Conservation (phyloP, 306 rosid genomes). For the Vicia villosa region DNA sequence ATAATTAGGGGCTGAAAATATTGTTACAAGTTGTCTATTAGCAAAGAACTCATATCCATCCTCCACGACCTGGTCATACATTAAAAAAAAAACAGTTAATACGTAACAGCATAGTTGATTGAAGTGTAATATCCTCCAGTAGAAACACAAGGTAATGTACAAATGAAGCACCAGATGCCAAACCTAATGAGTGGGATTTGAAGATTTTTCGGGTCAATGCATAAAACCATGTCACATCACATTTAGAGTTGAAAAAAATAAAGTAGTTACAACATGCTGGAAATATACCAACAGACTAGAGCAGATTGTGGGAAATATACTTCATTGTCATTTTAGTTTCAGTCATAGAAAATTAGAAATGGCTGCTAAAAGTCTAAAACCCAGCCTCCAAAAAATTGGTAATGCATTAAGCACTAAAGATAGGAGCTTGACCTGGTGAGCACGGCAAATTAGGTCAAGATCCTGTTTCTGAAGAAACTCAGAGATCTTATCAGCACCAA, state of each 20-base stretch:
- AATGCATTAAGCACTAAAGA: constrained; percentile 27
- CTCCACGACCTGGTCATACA: constrained; percentile 78
- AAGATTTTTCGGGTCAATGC: constrained; percentile 1
- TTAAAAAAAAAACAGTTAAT: constrained; percentile 21
- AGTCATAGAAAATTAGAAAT: constrained; percentile 10
- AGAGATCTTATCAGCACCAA: constrained; percentile 80
- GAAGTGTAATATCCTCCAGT: constrained; percentile 22
- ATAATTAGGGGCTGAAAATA: constrained; percentile 96
- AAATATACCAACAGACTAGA: constrained; percentile 5
- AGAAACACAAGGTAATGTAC: constrained; percentile 15
- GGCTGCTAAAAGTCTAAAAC: constrained; percentile 36
- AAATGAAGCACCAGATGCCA: constrained; percentile 18
- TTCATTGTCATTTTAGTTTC: neutral
- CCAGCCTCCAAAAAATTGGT: constrained; percentile 26
- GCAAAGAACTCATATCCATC: constrained; percentile 95
- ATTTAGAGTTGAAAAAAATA: neutral
- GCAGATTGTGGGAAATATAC: constrained; percentile 22
- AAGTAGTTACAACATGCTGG: neutral
- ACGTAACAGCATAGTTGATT: constrained; percentile 11
- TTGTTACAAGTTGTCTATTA: constrained; percentile 81
- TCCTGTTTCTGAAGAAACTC: constrained; percentile 90
- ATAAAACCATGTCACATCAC: neutral
- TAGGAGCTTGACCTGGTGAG: constrained; percentile 78
- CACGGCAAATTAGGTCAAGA: constrained; percentile 96
- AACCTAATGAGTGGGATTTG: constrained; percentile 24